Evolutionary conservation across 208 protist genomes (phyloP), one percentile per base, ranked within the genome.

Genomic region (Herpetomonas tarakana): DNA sequence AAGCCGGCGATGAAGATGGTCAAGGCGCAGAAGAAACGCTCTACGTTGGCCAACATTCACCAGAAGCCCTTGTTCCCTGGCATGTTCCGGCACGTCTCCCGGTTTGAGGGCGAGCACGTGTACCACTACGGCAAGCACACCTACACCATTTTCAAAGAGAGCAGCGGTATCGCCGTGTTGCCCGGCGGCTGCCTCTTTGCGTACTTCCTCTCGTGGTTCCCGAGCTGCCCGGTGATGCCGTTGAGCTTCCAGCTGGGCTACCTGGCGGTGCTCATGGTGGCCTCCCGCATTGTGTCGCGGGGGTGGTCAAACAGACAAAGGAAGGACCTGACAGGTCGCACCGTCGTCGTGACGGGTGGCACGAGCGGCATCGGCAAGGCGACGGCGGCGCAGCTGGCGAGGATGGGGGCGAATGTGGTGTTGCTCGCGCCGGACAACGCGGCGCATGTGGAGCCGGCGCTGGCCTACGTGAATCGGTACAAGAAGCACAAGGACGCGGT

Each of bases 91-190:
- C 56, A 71, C 14, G 81, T 88, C 28, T 65, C 62, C 6, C 47
- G 63, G 41, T 93, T 93, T 71, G 84, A 88, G 26, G 83, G 87
- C n/a, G 76, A 91, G 56, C 65, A 89, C 61, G 68, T 69, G 16
- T 93, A 91, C 72, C 39, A 83, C 65, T 89, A 93, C 71, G 81
- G 78, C 21, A 57, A 52, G 26, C 81, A 93, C 69, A 86, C 81
- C 29, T 81, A 75, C 47, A 61, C 68, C n/a, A 85, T 93, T 12
- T 45, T 87, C 27, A 59, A 74, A 11, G 83, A 93, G 52, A 74
- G 76, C 39, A 52, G 62, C 4, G 74, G 73, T 2, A 63, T 91
- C 39, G 61, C 58, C 19, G 57, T 86, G 11, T 35, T 93, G 22
- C 83, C 87, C 1, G 56, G 67, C 45, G 83, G 81, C 21, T 91